phyloP scores from a whole-genome alignment of 2,329 filamentous ascomycete species.

The Pseudopyricularia cyperi region DNA sequence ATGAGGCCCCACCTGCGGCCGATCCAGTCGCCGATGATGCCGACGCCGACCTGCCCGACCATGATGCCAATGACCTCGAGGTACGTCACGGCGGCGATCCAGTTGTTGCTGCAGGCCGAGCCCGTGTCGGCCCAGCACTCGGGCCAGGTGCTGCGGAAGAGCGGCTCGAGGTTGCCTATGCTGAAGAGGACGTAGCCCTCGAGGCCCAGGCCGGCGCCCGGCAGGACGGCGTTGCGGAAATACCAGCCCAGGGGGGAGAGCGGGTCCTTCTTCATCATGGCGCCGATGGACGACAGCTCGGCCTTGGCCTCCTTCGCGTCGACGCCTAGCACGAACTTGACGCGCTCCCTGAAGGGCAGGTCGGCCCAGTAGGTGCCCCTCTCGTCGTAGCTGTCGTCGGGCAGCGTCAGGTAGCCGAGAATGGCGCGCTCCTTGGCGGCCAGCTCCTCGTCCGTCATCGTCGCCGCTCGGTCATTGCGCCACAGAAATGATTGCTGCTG shows the following conservation, averaged over 20 bases:
- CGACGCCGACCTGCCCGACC: constrained; percentile 79
- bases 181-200: constrained; percentile 97
- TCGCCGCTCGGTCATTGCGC: neutral
- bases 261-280: constrained; percentile 78
- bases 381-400: constrained; percentile 74
- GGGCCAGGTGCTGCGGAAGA: constrained; percentile 66
- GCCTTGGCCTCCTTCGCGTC: constrained; percentile 55
- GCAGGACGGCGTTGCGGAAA: constrained; percentile 80
- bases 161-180: constrained; percentile 79
- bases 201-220: constrained; percentile 80
- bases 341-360: constrained; percentile 54
- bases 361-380: constrained; percentile 92
- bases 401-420: constrained; percentile 71
- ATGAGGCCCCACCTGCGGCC: constrained; percentile 92
- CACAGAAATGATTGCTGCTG: constrained; percentile 8
- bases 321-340: constrained; percentile 63
- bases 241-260: constrained; percentile 77
- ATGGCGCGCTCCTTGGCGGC: constrained; percentile 39
- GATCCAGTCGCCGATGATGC: constrained; percentile 59
- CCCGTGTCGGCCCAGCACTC: constrained; percentile 57
- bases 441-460: constrained; percentile 21
- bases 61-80: constrained; percentile 94
- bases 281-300: constrained; percentile 55
- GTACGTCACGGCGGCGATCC: constrained; percentile 77
- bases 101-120: constrained; percentile 60